Evolutionary conservation across 2,329 filamentous ascomycete species (phyloP), one percentile per base, ranked within the genome.

Genomic region (Xylariomycetidae sp.): DNA sequence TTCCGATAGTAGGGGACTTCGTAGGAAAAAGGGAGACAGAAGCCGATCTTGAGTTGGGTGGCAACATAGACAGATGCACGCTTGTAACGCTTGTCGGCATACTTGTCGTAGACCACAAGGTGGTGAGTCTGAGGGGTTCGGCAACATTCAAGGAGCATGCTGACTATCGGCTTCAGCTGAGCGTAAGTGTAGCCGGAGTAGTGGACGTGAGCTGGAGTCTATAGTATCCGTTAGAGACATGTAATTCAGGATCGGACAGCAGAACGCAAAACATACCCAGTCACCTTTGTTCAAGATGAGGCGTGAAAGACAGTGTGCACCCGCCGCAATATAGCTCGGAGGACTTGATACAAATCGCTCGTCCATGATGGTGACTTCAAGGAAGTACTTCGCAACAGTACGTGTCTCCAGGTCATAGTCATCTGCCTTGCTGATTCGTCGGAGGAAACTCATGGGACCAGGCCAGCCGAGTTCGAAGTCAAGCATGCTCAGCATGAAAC

Each of bases 361-460:
- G 56, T 98, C 92, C 88, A 97, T 96, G 58, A 97, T 82, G 23
- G 88, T 94, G 35, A 97, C 77, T 60, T 98, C 92, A 16, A 98
- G 72, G 63, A 98, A 96, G 65, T 98, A 98, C 66, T 98, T 98
- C 50, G 92, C 88, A 34, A 98, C 69, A 5, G 92, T 97, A 23
- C 92, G 79, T 9, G 90, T 96, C 64, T 98, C 90, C 29, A 95
- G 70, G 55, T 98, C 89, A 56, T 97, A 98, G 56, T 96, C 88
- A 57, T 98, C 92, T 11, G 92, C 92, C 68, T 97, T 97, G 80
- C 90, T 97, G 62, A 97, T 92, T 36, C 90, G 82, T 40, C 92
- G 80, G 41, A 98, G 72, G 64, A 98, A 98, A 67, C 88, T 96
- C 90, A 98, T 96, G 2, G 92, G 92, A 27, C 92, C 92, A n/a